These are phyloP conservation scores for Cochlearia excelsa DNA, from an alignment of 345 rosid genomes.

Conservation along the genomic window DNA sequence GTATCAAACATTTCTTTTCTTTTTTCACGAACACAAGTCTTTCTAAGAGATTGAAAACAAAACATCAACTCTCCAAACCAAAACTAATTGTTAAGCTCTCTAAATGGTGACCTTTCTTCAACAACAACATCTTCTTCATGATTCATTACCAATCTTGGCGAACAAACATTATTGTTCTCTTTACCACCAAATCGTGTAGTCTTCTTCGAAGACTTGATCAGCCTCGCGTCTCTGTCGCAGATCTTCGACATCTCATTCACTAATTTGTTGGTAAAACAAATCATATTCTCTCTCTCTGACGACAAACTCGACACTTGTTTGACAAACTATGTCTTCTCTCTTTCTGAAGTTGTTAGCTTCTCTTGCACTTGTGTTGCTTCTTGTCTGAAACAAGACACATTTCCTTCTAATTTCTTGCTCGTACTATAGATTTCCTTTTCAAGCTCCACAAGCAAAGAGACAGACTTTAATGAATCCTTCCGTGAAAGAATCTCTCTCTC, in stretches of 20 bases:
- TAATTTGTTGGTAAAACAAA: slow-evolving; percentile 39
- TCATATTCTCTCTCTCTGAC: slow-evolving; percentile 44
- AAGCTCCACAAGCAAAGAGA: slow-evolving; percentile 8
- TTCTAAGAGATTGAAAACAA: too few species aligned
- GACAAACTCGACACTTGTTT: slow-evolving; percentile 45
- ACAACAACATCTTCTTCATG: slow-evolving; percentile 38
- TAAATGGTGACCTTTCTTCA: slow-evolving; percentile 68
- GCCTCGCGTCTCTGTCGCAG: slow-evolving; percentile 53
- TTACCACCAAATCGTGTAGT: slow-evolving; percentile 29
- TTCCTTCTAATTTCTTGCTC: slow-evolving; percentile 48
- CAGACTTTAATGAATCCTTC: too few species aligned
- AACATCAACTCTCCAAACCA: too few species aligned
- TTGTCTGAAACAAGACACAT: slow-evolving; percentile 4
- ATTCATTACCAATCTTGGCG: slow-evolving; percentile 38
- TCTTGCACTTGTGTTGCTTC: too few species aligned
- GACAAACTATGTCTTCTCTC: slow-evolving; percentile 12
- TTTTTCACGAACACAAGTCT: too few species aligned
- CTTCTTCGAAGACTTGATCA: slow-evolving; percentile 45
- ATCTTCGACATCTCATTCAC: slow-evolving; percentile 48
- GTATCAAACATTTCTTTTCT: too few species aligned
- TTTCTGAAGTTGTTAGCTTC: too few species aligned
- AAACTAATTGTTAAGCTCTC: slow-evolving; percentile 55
- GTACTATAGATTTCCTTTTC: slow-evolving; percentile 49
- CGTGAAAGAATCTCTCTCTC: too few species aligned
- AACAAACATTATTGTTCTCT: slow-evolving; percentile 45